phyloP scores from a whole-genome alignment of 2,329 filamentous ascomycete species.

The Periconia sp. region DNA sequence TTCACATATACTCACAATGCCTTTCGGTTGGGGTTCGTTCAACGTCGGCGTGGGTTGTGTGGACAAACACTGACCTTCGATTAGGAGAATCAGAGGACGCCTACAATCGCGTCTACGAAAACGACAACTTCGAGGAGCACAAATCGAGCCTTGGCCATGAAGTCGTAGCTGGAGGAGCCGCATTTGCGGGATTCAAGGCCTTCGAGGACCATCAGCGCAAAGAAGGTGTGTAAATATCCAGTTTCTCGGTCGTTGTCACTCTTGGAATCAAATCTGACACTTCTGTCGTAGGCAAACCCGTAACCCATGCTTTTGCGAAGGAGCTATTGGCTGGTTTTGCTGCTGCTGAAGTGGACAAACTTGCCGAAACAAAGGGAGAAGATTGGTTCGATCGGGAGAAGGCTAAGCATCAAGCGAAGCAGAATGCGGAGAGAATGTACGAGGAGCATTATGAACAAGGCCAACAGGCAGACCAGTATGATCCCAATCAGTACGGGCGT shows the following conservation, averaged over 20 bases:
- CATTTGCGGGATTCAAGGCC: constrained; percentile 78
- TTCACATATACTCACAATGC: constrained; percentile 37
- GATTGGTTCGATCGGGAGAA: constrained; percentile 53
- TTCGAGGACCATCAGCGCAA: constrained; percentile 75
- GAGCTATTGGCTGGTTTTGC: constrained; percentile 73
- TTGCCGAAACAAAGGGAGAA: constrained; percentile 61
- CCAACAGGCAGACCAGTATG: constrained; percentile 48
- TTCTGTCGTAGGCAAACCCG: constrained; percentile 60
- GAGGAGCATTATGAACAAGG: constrained; percentile 51
- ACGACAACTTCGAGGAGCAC: constrained; percentile 52
- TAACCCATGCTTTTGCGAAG: constrained; percentile 76
- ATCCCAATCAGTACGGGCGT: constrained; percentile 46
- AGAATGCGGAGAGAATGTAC: constrained; percentile 50
- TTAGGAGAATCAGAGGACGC: constrained; percentile 55
- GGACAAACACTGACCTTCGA: constrained; percentile 2
- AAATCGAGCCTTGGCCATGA: constrained; percentile 71
- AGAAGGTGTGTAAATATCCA: constrained; percentile 56
- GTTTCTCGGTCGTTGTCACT: background rate
- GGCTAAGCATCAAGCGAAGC: constrained; percentile 49
- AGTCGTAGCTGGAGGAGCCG: constrained; percentile 71
- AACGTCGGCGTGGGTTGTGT: background rate
- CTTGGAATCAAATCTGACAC: background rate
- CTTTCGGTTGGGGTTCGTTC: constrained; percentile 48
- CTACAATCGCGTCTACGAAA: constrained; percentile 59
- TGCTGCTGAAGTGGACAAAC: constrained; percentile 70